Base-by-base conservation (phyloP, 164 flowering plant genomes). In the Vitis amurensis region DNA sequence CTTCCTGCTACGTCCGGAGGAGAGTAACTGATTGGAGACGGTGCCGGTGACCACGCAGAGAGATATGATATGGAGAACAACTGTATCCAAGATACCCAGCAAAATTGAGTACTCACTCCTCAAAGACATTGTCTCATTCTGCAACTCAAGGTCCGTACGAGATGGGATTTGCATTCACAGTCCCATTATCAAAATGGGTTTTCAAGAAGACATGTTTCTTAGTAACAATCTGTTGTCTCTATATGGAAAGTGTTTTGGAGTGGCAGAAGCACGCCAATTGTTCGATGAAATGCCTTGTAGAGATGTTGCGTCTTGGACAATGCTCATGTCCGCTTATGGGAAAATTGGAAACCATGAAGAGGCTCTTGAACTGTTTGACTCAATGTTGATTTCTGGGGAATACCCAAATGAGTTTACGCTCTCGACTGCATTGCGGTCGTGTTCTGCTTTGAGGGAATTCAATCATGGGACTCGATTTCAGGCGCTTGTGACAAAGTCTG, bases 281-380 rank as follows among this genome's bases (percentile, higher is more conserved):
- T 86, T 88, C 55, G 89, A 82, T 49, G 87, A 73, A 76, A 84
- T 87, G 87, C 78, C 76, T 57, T 4, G 70, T 17, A 82, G 68
- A 65, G 87, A 87, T 72, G 86, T 85, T 7, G 87, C 86, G 44
- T 83, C 89, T 0, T 86, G 90, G 90, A 83, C 88, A 4, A 78
- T 77, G 50, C 60, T 83, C 8, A 63, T 88, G 15, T 79, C 87
- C 55, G 86, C 85, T 66, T 80, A 80, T 67, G 76, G 60, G 27
- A 81, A 69, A 51, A 48, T 15, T 29, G 78, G 79, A 37, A 15
- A 60, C 8, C 69, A 79, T 23, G 67, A 56, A 8, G 68, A 75
- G 59, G 88, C 85, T 2, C 77, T 88, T 51, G 68, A 71, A 44
- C 58, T 85, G 67, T 86, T 81, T 64, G 70, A 64, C 30, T 29